These are phyloP conservation scores for Leccinellum rugosiceps DNA, from an alignment of 768 basidiomycete species.

Conservation along the genomic window DNA sequence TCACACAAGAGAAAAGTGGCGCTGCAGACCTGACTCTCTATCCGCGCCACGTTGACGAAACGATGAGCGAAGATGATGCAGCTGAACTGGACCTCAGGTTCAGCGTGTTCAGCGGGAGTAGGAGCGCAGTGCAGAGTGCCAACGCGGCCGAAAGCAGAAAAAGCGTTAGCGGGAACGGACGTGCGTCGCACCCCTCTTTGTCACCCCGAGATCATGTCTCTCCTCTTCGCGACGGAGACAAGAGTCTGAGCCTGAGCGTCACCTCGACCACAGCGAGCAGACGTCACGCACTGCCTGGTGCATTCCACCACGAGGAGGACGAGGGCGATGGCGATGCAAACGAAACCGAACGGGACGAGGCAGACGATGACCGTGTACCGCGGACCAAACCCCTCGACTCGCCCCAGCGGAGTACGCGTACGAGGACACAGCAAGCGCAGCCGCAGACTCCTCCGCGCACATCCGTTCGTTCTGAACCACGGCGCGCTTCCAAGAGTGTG, in stretches of 20 bases:
- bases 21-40: constrained; percentile 19
- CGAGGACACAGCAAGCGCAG: constrained; percentile 6
- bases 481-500: constrained; percentile 6
- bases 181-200: constrained; percentile 1
- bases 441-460: constrained; percentile 13
- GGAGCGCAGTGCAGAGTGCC: background rate
- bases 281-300: constrained; percentile 42
- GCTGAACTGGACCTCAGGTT: constrained; percentile 13
- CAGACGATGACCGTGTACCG: constrained; percentile 6
- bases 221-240: constrained; percentile 9
- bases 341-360: constrained; percentile 20
- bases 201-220: constrained; percentile 9
- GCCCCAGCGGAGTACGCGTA: constrained; percentile 14
- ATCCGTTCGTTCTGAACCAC: constrained; percentile 10
- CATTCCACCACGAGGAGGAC: constrained; percentile 44
- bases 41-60: constrained; percentile 5
- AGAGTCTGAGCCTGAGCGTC: constrained; percentile 10
- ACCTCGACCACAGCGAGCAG: constrained; percentile 12
- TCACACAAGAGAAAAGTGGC: constrained; percentile 18
- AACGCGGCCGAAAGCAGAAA: background rate
- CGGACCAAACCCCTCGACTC: constrained; percentile 9
- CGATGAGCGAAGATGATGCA: constrained; percentile 4
- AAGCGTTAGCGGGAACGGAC: background rate
- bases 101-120: constrained; percentile 19
- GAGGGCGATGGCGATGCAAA: constrained; percentile 27